phyloP scores from a whole-genome alignment of 2,329 filamentous ascomycete genomes.

The Stemphylium beticola region DNA sequence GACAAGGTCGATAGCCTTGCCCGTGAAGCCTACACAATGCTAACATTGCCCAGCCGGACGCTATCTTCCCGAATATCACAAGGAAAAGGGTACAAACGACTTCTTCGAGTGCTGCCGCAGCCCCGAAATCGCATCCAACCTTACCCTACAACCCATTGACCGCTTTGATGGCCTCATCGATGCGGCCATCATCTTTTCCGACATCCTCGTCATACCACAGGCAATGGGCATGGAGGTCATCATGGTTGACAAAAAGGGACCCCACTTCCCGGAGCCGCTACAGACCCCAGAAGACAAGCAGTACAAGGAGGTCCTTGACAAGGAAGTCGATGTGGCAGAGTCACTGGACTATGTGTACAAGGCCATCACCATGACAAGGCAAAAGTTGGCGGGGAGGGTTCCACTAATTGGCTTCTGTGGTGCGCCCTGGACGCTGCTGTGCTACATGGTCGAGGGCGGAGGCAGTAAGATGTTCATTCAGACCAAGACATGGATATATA shows the following conservation, averaged over 20 bases:
- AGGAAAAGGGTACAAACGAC: slow-evolving; percentile 87
- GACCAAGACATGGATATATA: slow-evolving; percentile 96
- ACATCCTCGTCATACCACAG: slow-evolving; percentile 97
- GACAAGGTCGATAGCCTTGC: slow-evolving; percentile 71
- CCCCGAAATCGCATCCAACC: slow-evolving; percentile 88
- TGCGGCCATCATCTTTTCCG: slow-evolving; percentile 97
- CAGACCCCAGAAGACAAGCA: slow-evolving; percentile 80
- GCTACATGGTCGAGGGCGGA: slow-evolving; percentile 99
- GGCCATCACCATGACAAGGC: slow-evolving; percentile 87
- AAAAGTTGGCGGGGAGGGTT: slow-evolving; percentile 86
- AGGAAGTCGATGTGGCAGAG: slow-evolving; percentile 80
- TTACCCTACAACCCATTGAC: slow-evolving; percentile 94
- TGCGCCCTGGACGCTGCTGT: slow-evolving; percentile 94
- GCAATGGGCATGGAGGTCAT: slow-evolving; percentile 98
- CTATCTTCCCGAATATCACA: slow-evolving; percentile 97
- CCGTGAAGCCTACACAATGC: slow-evolving; percentile 1
- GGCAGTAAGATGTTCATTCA: slow-evolving; percentile 94
- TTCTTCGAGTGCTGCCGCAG: slow-evolving; percentile 98
- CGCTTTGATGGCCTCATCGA: slow-evolving; percentile 90
- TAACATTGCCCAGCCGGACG: slow-evolving; percentile 72
- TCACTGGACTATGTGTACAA: slow-evolving; percentile 95
- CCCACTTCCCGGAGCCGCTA: slow-evolving; percentile 88
- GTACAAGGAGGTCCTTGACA: slow-evolving; percentile 76
- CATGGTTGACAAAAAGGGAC: slow-evolving; percentile 97
- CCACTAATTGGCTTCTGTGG: slow-evolving; percentile 96